Base-by-base conservation (phyloP, 192 early-diverging fungal species). In the Coemansia sp. region DNA sequence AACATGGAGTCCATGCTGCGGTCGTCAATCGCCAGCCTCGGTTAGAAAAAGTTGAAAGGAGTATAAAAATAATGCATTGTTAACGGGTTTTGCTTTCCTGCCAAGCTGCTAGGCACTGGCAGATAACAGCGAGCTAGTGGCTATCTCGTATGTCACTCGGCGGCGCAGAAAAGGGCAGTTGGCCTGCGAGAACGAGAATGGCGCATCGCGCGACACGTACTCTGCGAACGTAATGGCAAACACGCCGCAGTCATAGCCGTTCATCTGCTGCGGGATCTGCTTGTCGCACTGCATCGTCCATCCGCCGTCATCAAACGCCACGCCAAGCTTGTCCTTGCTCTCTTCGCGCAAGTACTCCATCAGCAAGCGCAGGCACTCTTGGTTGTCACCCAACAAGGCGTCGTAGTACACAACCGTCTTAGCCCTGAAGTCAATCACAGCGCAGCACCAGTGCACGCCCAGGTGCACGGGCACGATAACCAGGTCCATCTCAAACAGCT, bases 191-290 rank as follows among this genome's bases (percentile, higher is more conserved):
- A 95, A 95, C 18, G 80, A 80, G 65, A 94, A 88, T 8, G 62
- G 54, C 0, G 74, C 74, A n/a, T 68, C 57, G n/a, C 91, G 72
- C 2, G 86, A 58, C 12, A 76, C 58, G 62, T 86, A 84, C 58
- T 98, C 93, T 7, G 92, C 89, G 83, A 95, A 95, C 14, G 87
- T 88, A 56, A 86, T 88, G 0, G 93, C 87, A 68, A 98, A 98
- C 5, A 97, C 93, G 8, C 96, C 96, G 65, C 96, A 98, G 80
- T 98, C 96, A 52, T 86, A 93, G 14, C 90, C 90, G 62, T 98
- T 98, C 27, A 73, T 43, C 72, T 98, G 96, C 5, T 74, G 67
- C 0, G 96, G 96, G 32, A 91, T 90, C 60, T 88, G 74, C 74
- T 93, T 76, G 15, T 86, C 86, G 24, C 77, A 80, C n/a, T 70